A percentile compares a stretch with the other conserved stretches of the same genome.
phyloP scores from a whole-genome alignment of 225 moss, liverwort and hornwort species.

The Takakia lepidozioides region DNA sequence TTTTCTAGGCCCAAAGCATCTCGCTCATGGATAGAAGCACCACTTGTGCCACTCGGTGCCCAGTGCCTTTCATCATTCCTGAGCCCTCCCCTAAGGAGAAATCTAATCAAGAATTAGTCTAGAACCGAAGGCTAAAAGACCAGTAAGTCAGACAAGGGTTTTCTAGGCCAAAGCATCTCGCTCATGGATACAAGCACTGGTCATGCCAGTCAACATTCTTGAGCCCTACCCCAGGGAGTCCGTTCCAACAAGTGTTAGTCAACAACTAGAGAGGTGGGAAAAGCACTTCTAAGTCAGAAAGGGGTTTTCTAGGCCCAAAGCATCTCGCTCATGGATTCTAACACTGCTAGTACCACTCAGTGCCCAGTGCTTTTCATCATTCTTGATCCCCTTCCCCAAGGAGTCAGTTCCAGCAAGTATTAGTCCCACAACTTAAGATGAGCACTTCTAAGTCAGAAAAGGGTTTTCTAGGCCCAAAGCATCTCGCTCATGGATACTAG shows the following conservation, averaged over 20 bases:
- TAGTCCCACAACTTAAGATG: too few species aligned
- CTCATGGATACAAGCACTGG: conserved; percentile 2
- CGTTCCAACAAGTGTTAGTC: too few species aligned
- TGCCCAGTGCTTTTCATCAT: conserved; percentile 35
- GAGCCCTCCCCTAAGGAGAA: too few species aligned
- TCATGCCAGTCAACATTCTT: conserved; percentile 1
- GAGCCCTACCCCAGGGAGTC: too few species aligned
- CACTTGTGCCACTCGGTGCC: conserved; percentile 6
- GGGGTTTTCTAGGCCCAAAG: conserved; percentile 19
- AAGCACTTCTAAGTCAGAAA: conserved; percentile 13
- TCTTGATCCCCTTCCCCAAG: too few species aligned
- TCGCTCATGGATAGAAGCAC: conserved; percentile 1
- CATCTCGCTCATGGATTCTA: conserved; percentile 21
- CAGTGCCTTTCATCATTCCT: conserved; percentile 7
- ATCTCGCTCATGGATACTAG: not conserved
- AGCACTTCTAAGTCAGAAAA: too few species aligned
- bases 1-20: conserved; percentile 9
- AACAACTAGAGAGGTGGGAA: not conserved
- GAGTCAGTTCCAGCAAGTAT: too few species aligned
- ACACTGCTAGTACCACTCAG: conserved; percentile 10
- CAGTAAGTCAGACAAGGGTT: not conserved
- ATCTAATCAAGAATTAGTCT: too few species aligned
- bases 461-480: not conserved
- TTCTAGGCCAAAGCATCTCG: conserved; percentile 1
- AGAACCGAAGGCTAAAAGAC: too few species aligned